Conservation (phyloP, 192 early-diverging fungal genomes). For the Lunasporangiospora selenospora region DNA sequence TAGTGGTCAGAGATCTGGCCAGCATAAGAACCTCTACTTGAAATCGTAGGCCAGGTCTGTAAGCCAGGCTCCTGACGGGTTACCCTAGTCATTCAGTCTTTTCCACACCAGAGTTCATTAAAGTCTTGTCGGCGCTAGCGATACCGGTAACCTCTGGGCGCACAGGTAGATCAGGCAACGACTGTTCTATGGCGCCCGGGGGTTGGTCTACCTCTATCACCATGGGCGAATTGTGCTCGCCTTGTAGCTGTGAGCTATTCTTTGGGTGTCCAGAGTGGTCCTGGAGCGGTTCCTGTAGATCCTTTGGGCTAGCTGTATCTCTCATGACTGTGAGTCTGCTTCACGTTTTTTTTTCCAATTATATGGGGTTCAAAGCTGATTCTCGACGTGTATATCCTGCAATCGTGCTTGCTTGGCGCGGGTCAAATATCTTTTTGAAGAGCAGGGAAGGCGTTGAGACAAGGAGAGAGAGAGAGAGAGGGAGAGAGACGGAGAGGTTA, state of each 20-base stretch:
- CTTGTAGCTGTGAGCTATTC: too few relatives aligned
- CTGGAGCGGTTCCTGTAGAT: slow-evolving; percentile 5
- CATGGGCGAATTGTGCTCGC: slow-evolving; percentile 14
- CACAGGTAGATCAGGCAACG: too few relatives aligned
- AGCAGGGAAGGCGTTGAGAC: neutral
- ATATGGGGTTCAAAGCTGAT: too few relatives aligned
- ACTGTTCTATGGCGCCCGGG: neutral
- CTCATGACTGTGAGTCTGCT: too few relatives aligned
- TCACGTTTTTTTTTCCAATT: too few relatives aligned
- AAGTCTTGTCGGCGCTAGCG: slow-evolving; percentile 1
- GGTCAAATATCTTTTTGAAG: neutral
- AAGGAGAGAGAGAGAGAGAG: too few relatives aligned
- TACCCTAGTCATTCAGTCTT: slow-evolving; percentile 7
- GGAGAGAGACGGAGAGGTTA: too few relatives aligned
- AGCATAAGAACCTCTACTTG: slow-evolving; percentile 1
- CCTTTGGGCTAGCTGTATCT: slow-evolving; percentile 1
- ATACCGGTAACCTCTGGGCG: neutral
- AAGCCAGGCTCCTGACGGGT: slow-evolving; percentile 15
- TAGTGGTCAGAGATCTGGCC: slow-evolving; percentile 42
- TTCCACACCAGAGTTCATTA: slow-evolving; percentile 2
- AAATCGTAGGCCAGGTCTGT: slow-evolving; percentile 5
- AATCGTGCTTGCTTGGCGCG: neutral
- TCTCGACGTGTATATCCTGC: neutral
- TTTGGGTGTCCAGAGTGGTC: neutral
- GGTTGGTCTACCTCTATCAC: slow-evolving; percentile 9